Evolutionary conservation across 2,329 filamentous ascomycete genomes (phyloP), one percentile per base, ranked within the genome.

Genomic region (Plenodomus biglobosus): DNA sequence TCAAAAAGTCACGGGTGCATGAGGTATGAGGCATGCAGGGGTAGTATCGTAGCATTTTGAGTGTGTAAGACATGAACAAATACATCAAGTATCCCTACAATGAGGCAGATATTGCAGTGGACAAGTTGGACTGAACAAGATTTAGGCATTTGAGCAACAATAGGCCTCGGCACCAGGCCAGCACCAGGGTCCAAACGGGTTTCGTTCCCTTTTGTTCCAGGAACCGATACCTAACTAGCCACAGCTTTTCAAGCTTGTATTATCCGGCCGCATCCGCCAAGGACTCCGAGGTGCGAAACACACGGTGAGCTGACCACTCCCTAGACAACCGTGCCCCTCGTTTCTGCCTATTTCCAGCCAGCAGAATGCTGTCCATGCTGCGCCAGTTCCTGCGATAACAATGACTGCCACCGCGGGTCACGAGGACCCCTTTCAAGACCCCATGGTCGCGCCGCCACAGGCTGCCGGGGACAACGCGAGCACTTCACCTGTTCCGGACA

Each of bases 371-470:
- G 36, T 38, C 32, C 20, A 20, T 11, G 37, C 24, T 18, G 13
- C 37, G 32, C 30, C 20, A 41, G 55, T 39, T 40, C 42, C 34
- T 48, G 21, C 44, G 16, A 44, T 66, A 40, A 66, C 53, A 50
- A 69, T 68, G 64, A 48, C 61, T 30, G 38, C 53, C 30, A 44
- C 45, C 40, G 48, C 22, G 38, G 56, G 42, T 30, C 45, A 55
- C 37, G 59, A 64, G 49, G 53, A 68, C 46, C 65, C 67, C 42
- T 68, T 69, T 50, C 55, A 61, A 53, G 63, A 69, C 57, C 61
- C 63, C 38, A 57, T 61, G 55, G 51, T 63, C 24, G 53, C 49
- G 17, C 20, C 46, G 30, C 46, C 54, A 30, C 53, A 47, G 19
- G 22, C 46, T 44, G 11, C 45, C 10, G 51, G 24, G 18, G 17